These are phyloP conservation scores for Auricularia heimuer DNA, from an alignment of 768 basidiomycete genomes.

Conservation along the genomic window DNA sequence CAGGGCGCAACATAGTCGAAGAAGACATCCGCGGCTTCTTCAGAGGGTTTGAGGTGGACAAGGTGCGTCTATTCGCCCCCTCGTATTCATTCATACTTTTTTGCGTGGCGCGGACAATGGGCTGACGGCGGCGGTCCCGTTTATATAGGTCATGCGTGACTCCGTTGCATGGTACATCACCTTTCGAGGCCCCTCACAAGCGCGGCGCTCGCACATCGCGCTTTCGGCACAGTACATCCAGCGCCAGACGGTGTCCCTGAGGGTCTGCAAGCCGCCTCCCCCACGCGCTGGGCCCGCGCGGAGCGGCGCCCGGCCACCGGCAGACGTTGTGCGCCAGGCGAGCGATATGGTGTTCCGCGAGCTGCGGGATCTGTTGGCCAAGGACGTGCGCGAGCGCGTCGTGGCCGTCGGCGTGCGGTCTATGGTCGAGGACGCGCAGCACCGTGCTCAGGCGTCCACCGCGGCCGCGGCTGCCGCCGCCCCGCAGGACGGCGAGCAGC, in stretches of 20 bases:
- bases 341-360: slow-evolving; percentile 48
- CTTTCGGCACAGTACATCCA: slow-evolving; percentile 40
- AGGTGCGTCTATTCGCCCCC: slow-evolving; percentile 36
- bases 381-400: slow-evolving; percentile 55
- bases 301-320: background rate
- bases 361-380: slow-evolving; percentile 44
- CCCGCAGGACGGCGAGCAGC: background rate
- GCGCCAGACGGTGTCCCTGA: slow-evolving; percentile 50
- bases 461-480: background rate
- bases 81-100: slow-evolving; percentile 4
- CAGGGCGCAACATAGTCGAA: slow-evolving; percentile 41
- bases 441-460: slow-evolving; percentile 22
- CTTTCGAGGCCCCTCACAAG: slow-evolving; percentile 52
- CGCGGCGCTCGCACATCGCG: slow-evolving; percentile 58
- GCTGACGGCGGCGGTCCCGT: slow-evolving; percentile 6
- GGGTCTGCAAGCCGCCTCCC: slow-evolving; percentile 35
- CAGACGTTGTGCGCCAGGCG: slow-evolving; percentile 45
- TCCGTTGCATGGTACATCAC: slow-evolving; percentile 72
- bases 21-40: slow-evolving; percentile 64
- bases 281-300: slow-evolving; percentile 15
- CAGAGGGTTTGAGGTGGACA: slow-evolving; percentile 58
- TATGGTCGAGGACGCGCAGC: slow-evolving; percentile 41
- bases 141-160: slow-evolving; percentile 55
- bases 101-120: slow-evolving; percentile 5
- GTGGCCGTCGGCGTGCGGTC: slow-evolving; percentile 44